phyloP scores from a whole-genome alignment of 2,329 filamentous ascomycete species.

The Ophioceras dolichostomum region DNA sequence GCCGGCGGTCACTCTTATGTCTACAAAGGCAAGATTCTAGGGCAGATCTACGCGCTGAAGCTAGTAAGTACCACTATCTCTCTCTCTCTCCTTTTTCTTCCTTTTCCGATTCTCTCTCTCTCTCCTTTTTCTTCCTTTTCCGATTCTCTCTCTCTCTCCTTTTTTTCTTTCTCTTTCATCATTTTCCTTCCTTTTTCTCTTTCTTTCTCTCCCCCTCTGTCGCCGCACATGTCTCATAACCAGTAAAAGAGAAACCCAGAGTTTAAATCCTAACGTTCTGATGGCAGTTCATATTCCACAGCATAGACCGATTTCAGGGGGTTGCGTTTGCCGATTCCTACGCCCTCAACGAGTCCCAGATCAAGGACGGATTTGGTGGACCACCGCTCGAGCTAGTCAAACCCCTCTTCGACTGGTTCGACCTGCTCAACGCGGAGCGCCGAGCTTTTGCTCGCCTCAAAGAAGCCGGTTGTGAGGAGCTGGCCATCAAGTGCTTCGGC shows the following conservation, averaged over 20 bases:
- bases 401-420: conserved; percentile 9
- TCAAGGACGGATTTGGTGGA: neutral
- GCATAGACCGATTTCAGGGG: no score
- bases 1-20: conserved; percentile 8
- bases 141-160: no score
- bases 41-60: conserved; percentile 10
- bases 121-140: neutral
- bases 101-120: no score
- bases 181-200: neutral
- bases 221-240: no score
- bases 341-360: neutral
- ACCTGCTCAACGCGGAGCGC: conserved; percentile 14
- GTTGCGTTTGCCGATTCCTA: neutral
- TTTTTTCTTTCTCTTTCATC: no score
- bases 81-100: neutral
- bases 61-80: conserved; percentile 4
- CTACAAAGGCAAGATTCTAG: conserved; percentile 8
- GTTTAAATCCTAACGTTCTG: neutral
- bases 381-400: neutral
- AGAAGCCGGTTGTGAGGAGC: conserved; percentile 11
- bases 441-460: conserved; percentile 15
- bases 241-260: no score
- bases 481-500: conserved; percentile 13
- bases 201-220: no score
- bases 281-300: neutral